Evolutionary conservation across 2,329 filamentous ascomycete genomes (phyloP).

Genomic region (Sclerotinia sclerotiorum): DNA sequence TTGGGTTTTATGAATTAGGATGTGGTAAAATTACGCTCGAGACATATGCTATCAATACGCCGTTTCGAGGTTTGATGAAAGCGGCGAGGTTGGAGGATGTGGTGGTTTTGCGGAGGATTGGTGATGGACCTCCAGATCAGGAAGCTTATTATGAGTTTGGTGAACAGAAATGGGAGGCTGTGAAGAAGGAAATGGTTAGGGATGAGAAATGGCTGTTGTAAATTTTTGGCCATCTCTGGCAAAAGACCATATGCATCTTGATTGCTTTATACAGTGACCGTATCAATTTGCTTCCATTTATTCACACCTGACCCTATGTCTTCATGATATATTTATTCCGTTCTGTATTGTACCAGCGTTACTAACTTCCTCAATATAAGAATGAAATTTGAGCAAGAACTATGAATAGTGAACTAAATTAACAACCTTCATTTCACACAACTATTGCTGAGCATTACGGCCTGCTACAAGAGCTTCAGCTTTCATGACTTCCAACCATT

Average conservation of each 20-base stretch:
- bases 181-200: constrained; percentile 25
- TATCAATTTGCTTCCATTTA: too few relatives aligned
- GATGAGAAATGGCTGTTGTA: constrained; percentile 28
- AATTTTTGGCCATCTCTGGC: background rate
- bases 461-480: background rate
- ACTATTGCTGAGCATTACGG: background rate
- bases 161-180: constrained; percentile 26
- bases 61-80: constrained; percentile 24
- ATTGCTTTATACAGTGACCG: too few relatives aligned
- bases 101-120: background rate
- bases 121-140: background rate
- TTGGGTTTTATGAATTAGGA: constrained; percentile 30
- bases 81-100: constrained; percentile 17
- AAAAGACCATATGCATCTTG: accelerated
- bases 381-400: background rate
- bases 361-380: too few relatives aligned
- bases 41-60: constrained; percentile 26
- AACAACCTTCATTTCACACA: background rate
- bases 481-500: constrained; percentile 16
- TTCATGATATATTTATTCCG: too few relatives aligned
- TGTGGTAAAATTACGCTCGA: constrained; percentile 30
- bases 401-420: background rate
- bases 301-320: background rate
- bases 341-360: too few relatives aligned
- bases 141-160: constrained; percentile 22